phyloP scores from a whole-genome alignment of 495 filamentous ascomycete species.

The Penicillium odoratum region DNA sequence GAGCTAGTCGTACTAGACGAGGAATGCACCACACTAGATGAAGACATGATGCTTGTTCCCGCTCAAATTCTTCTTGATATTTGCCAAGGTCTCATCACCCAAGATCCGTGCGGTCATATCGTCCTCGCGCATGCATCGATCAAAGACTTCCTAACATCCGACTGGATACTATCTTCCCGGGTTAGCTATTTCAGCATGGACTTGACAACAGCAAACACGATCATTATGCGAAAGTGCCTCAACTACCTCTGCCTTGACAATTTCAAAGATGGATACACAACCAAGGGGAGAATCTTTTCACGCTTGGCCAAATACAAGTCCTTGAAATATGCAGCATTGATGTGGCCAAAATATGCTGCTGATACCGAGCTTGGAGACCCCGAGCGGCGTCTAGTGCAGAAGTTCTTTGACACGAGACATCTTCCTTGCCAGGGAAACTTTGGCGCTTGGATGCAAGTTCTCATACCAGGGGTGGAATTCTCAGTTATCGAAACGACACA shows the following conservation, averaged over 20 bases:
- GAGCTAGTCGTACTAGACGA: constrained; percentile 20
- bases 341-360: constrained; percentile 19
- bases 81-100: constrained; percentile 24
- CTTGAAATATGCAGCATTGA: constrained; percentile 19
- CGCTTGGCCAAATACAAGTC: constrained; percentile 2
- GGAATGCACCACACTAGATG: constrained; percentile 14
- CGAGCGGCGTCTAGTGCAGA: constrained; percentile 12
- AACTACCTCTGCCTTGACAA: constrained; percentile 25
- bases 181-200: constrained; percentile 23
- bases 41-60: constrained; percentile 29
- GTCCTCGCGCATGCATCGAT: constrained; percentile 24
- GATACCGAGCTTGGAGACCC: constrained; percentile 4
- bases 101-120: constrained; percentile 14
- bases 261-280: constrained; percentile 16
- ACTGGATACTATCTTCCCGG: constrained; percentile 21
- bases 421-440: constrained; percentile 22
- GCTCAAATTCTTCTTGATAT: constrained; percentile 23
- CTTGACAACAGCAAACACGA: constrained; percentile 13
- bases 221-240: constrained; percentile 22
- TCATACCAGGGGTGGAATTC: constrained; percentile 4
- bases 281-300: background rate
- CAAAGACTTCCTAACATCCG: constrained; percentile 24
- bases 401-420: constrained; percentile 16
- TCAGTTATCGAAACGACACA: constrained; percentile 19
- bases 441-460: constrained; percentile 20